Conservation (phyloP, 192 early-diverging fungal species). For the Umbelopsis ramanniana region DNA sequence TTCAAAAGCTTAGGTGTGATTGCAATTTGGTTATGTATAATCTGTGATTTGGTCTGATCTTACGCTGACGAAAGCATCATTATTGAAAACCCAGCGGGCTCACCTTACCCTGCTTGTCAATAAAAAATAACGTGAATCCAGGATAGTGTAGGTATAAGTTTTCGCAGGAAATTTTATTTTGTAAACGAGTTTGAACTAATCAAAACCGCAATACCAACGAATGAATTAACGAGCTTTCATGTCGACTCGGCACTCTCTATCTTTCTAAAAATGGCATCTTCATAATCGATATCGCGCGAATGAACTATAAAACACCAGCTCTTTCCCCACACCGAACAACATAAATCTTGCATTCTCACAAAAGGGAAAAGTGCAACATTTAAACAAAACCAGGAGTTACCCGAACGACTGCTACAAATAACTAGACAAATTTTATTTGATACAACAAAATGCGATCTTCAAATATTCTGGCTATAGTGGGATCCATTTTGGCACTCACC, state of each 20-base stretch:
- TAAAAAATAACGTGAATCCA: neutral
- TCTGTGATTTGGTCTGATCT: constrained; percentile 1
- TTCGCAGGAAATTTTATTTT: neutral
- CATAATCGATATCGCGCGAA: no score
- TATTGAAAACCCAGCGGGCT: neutral
- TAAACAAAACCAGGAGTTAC: neutral
- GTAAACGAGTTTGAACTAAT: neutral
- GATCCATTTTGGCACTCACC: neutral
- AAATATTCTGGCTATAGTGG: constrained; percentile 5
- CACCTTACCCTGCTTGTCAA: neutral
- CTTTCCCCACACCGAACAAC: neutral
- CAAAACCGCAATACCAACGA: neutral
- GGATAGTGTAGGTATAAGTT: neutral
- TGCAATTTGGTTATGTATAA: neutral
- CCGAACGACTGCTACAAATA: neutral
- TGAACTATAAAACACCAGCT: neutral
- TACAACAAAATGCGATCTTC: constrained; percentile 1
- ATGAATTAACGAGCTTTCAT: no score
- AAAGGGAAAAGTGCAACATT: no score
- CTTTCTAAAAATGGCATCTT: no score
- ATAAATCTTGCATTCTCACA: neutral
- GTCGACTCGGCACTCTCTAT: no score
- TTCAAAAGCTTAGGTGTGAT: neutral
- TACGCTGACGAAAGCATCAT: neutral
- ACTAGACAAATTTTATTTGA: neutral